Percentiles rank a stretch among this genome's conserved stretches.
phyloP scores from a whole-genome alignment of 2,329 filamentous ascomycete species.

The Dryadomyces quercus-mongolicae region DNA sequence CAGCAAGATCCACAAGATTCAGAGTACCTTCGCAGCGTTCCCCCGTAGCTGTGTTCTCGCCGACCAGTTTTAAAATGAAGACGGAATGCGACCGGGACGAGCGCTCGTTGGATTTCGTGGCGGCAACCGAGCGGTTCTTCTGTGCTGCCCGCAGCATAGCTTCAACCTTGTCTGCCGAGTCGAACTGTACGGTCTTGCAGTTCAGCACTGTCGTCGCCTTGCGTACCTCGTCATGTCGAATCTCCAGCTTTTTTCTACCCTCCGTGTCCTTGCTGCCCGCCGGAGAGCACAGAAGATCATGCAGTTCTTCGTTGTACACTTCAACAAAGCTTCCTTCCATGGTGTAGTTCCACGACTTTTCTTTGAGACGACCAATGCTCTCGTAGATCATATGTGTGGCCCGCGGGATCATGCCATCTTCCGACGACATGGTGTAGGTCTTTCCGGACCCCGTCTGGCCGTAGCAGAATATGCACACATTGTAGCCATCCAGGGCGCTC shows the following conservation, averaged over 20 bases:
- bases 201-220: conserved; percentile 76
- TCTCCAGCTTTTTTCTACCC: conserved; percentile 75
- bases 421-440: conserved; percentile 87
- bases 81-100: conserved; percentile 92
- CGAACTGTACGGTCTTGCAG: conserved; percentile 62
- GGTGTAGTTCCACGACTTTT: conserved; percentile 87
- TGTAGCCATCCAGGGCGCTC: conserved; percentile 92
- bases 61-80: conserved; percentile 73
- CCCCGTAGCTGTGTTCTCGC: conserved; percentile 61
- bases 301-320: conserved; percentile 95
- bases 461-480: conserved; percentile 98
- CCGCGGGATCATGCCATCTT: conserved; percentile 88
- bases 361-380: conserved; percentile 68
- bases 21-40: conserved; percentile 86
- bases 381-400: conserved; percentile 91
- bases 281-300: conserved; percentile 60
- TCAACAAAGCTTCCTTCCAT: conserved; percentile 96
- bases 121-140: conserved; percentile 80
- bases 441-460: conserved; percentile 96
- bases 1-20: conserved; percentile 91
- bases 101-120: conserved; percentile 94
- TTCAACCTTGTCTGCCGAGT: conserved; percentile 71
- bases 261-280: conserved; percentile 44
- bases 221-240: conserved; percentile 71
- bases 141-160: conserved; percentile 68